Evolutionary conservation across 23 red algal genomes (phyloP), one percentile per base, ranked within the genome.

Genomic region (Chondrus crispus): DNA sequence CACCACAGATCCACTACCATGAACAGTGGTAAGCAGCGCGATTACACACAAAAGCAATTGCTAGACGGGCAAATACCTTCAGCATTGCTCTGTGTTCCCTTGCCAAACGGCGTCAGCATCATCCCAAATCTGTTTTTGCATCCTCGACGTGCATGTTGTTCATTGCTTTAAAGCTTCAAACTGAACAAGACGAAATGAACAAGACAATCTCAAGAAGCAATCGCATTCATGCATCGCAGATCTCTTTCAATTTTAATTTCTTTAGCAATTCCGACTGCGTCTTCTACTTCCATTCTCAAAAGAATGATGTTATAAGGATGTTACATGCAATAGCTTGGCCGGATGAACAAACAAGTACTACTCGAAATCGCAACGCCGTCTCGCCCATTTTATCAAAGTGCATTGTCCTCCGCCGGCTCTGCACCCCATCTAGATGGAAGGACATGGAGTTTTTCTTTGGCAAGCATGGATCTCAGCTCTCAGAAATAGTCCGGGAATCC

Each of bases 191-290:
- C n/a, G n/a, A n/a, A n/a, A n/a, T n/a, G n/a, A n/a, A n/a, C n/a
- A n/a, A n/a, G n/a, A n/a, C n/a, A n/a, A n/a, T n/a, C n/a, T n/a
- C n/a, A n/a, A n/a, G n/a, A n/a, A n/a, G n/a, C n/a, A n/a, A n/a
- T n/a, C n/a, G n/a, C n/a, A n/a, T n/a, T n/a, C n/a, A n/a, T n/a
- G n/a, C n/a, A n/a, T n/a, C n/a, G n/a, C n/a, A n/a, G n/a, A n/a
- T n/a, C n/a, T n/a, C n/a, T 8, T 66, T 66, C 18, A 66, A 82
- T 22, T 60, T 82, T 57, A 82, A 82, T 0, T 20, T 14, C 8
- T 37, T 82, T 50, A 82, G 47, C 43, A 46, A 82, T 28, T 20
- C n/a, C 22, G 78, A 82, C 13, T 82, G 78, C 26, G 10, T 82
- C 8, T 55, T 18, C 19, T 57, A 33, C 18, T 82, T 82, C 40